These are phyloP conservation scores for Tetrahymena elliotti DNA, from an alignment of 73 alveolate genomes.

Conservation along the genomic window DNA sequence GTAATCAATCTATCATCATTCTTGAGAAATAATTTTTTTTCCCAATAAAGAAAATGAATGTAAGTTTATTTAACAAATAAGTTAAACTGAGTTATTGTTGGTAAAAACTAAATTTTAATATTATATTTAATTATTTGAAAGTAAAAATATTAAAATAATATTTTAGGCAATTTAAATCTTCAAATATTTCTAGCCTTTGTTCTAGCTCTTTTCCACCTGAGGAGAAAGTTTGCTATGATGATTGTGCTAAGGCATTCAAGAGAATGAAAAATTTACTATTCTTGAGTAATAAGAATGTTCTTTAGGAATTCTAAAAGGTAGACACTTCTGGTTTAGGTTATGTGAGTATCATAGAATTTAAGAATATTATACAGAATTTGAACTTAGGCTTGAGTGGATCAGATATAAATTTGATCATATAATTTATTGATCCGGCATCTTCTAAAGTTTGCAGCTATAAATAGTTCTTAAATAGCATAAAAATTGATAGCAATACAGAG, in stretches of 20 bases:
- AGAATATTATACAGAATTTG: constrained; percentile 44
- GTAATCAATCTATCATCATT: no score
- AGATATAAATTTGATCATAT: constrained; percentile 48
- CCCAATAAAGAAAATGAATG: no score
- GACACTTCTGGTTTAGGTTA: constrained; percentile 48
- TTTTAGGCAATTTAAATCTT: background rate
- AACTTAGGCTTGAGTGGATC: constrained; percentile 41
- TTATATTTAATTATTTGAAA: no score
- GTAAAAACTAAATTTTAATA: no score
- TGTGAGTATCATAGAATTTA: constrained; percentile 43
- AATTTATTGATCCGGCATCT: constrained; percentile 32
- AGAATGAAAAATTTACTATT: constrained; percentile 9
- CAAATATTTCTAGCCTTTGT: background rate
- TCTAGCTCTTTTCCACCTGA: background rate
- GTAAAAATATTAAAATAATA: no score
- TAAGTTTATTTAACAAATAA: no score
- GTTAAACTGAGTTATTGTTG: no score
- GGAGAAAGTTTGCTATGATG: background rate
- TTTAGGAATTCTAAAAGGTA: constrained; percentile 13
- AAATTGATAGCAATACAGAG: constrained; percentile 26
- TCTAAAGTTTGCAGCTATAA: constrained; percentile 50
- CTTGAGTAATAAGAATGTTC: background rate
- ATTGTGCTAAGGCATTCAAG: constrained; percentile 40
- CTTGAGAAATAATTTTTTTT: no score
- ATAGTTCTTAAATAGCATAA: constrained; percentile 48